Percentiles rank a stretch among this genome's conserved stretches.
Conservation (phyloP, 805 yeast genomes). For the Nakazawaea wickerhamii region DNA sequence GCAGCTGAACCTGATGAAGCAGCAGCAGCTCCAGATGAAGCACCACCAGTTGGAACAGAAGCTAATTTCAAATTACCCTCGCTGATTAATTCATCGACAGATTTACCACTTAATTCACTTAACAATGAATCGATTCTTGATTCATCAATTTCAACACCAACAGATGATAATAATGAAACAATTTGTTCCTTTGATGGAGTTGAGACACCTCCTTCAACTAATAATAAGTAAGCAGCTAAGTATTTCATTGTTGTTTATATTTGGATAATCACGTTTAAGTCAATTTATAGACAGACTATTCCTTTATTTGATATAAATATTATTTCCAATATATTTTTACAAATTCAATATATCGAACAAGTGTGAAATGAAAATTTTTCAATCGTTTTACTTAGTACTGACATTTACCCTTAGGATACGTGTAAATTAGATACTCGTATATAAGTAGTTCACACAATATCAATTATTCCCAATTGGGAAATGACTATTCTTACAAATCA, state of each 20-base stretch:
- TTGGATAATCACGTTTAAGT: slow-evolving; percentile 76
- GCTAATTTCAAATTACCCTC: slow-evolving; percentile 96
- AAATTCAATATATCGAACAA: too few species aligned
- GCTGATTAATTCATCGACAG: slow-evolving; percentile 82
- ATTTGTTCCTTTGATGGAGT: slow-evolving; percentile 92
- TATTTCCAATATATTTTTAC: too few species aligned
- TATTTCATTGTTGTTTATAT: slow-evolving; percentile 61
- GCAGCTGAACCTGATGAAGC: slow-evolving; percentile 68
- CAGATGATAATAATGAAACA: slow-evolving; percentile 83
- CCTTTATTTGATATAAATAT: slow-evolving; percentile 36
- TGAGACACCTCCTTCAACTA: slow-evolving; percentile 95
- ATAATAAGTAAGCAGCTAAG: slow-evolving; percentile 98
- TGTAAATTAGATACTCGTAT: not conserved
- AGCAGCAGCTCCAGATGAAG: slow-evolving; percentile 76
- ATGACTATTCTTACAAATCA: too few species aligned
- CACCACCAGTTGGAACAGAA: slow-evolving; percentile 97
- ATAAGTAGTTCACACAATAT: too few species aligned
- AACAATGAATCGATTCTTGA: slow-evolving; percentile 77
- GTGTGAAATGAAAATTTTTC: too few species aligned
- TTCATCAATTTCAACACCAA: slow-evolving; percentile 94
- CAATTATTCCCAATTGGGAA: too few species aligned
- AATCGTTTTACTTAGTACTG: too few species aligned
- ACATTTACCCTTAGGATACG: not conserved
- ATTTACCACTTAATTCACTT: slow-evolving; percentile 88
- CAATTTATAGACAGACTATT: slow-evolving; percentile 66